phyloP scores from a whole-genome alignment of 495 filamentous ascomycete genomes.

The Hapsidospora chrysogenum region DNA sequence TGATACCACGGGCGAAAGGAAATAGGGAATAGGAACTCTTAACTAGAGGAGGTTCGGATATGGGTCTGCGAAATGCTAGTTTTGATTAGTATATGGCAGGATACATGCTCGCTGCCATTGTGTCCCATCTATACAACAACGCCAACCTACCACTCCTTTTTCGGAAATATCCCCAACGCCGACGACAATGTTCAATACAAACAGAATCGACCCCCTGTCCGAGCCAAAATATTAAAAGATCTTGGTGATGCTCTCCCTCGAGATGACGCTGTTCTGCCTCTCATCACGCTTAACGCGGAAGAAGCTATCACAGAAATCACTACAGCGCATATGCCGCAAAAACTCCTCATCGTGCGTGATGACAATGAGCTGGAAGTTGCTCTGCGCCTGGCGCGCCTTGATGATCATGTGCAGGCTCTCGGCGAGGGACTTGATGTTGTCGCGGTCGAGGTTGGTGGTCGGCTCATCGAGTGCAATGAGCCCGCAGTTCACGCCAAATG shows the following conservation, averaged over 20 bases:
- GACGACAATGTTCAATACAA: no score
- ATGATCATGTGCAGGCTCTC: conserved; percentile 79
- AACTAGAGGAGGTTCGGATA: no score
- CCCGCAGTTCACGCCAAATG: conserved; percentile 91
- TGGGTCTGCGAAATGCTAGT: no score
- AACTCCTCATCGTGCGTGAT: conserved; percentile 99
- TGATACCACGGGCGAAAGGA: no score
- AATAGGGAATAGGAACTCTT: no score
- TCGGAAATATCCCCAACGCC: no score
- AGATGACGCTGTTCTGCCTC: conserved; percentile 74
- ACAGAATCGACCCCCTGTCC: no score
- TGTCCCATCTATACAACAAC: no score
- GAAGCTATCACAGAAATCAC: conserved; percentile 88
- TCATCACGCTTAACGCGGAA: conserved; percentile 71
- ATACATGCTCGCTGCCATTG: no score
- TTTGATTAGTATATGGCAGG: no score
- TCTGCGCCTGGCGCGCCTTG: conserved; percentile 60
- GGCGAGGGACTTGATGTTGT: conserved; percentile 84
- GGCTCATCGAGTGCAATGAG: conserved; percentile 96
- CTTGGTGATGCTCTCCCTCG: conserved; percentile 47
- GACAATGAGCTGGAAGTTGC: conserved; percentile 94
- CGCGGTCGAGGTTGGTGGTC: conserved; percentile 88
- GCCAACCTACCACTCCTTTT: no score
- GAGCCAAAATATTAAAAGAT: no score
- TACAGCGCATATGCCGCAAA: conserved; percentile 76